Base-by-base conservation (phyloP, 305 asterid species). In the Fraxinus latifolia region DNA sequence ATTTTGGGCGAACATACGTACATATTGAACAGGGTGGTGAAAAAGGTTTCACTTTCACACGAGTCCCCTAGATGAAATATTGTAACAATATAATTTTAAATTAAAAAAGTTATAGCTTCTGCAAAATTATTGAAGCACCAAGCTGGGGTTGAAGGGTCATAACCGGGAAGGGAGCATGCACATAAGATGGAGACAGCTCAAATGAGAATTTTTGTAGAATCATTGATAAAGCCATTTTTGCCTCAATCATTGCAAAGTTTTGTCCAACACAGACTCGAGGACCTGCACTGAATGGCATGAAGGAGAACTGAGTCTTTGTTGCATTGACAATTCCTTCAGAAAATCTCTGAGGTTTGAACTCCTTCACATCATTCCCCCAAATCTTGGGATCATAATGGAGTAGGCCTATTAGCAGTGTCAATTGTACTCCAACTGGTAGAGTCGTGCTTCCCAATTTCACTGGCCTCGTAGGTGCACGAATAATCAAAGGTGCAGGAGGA, bases 341-440 rank as follows among this genome's bases (percentile, higher is more conserved):
- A 21, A 86, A 84, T 25, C 87, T 76, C 9, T 79, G 82, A 5
- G 89, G 89, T 0, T 82, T 86, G 78, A 86, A 86, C 15, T 86
- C 83, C 23, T 81, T 84, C 14, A 80, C 87, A 76, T 86, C 87
- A 4, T 81, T 78, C 5, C 89, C 89, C 89, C 87, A 86, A 55
- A 84, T 44, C 5, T 84, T 36, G 3, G 14, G 3, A 53, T 86
- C 87, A 1, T 79, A 80, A 74, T 86, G 87, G 32, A 76, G n/a
- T 0, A 73, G 65, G 37, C 75, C 21, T 0, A 79, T 5, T 1
- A 77, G 79, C 42, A 86, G 0, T 0, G 6, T 5, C 3, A 81
- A 2, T 7, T 53, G 36, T 32, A 80, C 77, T 11, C 81, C 84
- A 0, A 31, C 32, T 0, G 89, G 85, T 1, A 82, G 44, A 37